A percentile compares a stretch with the other conserved stretches of the same genome.
These are phyloP conservation scores for Gentiana straminea DNA, from an alignment of 257 asterid species.

Conservation along the genomic window DNA sequence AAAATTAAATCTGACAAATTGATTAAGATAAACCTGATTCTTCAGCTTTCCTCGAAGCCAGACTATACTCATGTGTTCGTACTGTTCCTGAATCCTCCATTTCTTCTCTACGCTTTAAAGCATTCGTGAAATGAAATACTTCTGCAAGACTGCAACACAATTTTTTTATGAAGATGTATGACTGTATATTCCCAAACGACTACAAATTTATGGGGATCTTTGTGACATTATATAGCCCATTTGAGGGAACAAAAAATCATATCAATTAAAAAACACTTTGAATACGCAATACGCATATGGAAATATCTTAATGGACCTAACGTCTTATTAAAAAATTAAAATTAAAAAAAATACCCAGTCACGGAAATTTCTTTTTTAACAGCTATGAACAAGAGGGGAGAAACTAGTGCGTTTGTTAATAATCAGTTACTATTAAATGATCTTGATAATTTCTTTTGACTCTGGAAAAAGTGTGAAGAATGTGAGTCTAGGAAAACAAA, in stretches of 20 bases:
- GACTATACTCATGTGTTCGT: slow-evolving; percentile 41
- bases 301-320: background rate
- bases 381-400: slow-evolving; percentile 15
- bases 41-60: slow-evolving; percentile 90
- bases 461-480: background rate
- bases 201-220: slow-evolving; percentile 1
- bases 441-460: background rate
- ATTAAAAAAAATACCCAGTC: slow-evolving; percentile 11
- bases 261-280: background rate
- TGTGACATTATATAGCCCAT: background rate
- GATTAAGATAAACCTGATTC: slow-evolving; percentile 54
- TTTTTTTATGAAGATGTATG: background rate
- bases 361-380: slow-evolving; percentile 7
- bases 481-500: slow-evolving; percentile 37
- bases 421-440: background rate
- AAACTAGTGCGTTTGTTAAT: slow-evolving; percentile 7
- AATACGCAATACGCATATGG: background rate
- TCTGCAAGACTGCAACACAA: background rate
- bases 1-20: background rate
- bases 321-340: background rate
- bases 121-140: slow-evolving; percentile 4
- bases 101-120: slow-evolving; percentile 10
- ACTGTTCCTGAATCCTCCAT: slow-evolving; percentile 51
- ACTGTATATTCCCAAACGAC: background rate
- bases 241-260: background rate